A percentile compares a stretch with the other conserved stretches of the same genome.
Evolutionary conservation across 2,329 filamentous ascomycete genomes (phyloP).

Genomic region (Apiospora malaysiana): DNA sequence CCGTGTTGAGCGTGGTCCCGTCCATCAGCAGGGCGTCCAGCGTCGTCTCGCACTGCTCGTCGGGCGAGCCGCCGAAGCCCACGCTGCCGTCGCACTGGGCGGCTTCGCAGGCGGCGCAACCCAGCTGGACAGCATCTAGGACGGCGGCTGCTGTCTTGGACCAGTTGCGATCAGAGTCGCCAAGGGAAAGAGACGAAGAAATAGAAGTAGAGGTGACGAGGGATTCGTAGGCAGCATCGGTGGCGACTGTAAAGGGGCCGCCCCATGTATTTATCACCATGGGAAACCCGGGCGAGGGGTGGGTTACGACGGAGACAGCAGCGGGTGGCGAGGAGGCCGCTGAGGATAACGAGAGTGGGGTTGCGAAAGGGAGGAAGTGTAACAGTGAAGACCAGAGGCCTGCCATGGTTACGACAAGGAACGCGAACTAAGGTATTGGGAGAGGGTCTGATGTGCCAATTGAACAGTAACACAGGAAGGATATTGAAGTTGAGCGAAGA

Average conservation of each 20-base stretch:
- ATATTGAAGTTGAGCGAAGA: no score
- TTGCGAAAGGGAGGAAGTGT: slow-evolving; percentile 9
- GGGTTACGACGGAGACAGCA: slow-evolving; percentile 51
- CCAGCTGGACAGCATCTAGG: slow-evolving; percentile 58
- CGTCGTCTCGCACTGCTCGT: slow-evolving; percentile 62
- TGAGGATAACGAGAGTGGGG: not conserved
- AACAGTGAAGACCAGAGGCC: not conserved
- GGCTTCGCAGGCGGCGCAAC: slow-evolving; percentile 57
- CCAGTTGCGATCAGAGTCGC: not conserved
- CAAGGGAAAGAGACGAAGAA: not conserved
- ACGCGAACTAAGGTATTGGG: no score
- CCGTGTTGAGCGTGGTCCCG: slow-evolving; percentile 57
- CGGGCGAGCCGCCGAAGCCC: slow-evolving; percentile 60
- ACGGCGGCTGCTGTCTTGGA: slow-evolving; percentile 40
- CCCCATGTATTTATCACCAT: slow-evolving; percentile 21
- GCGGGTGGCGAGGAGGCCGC: slow-evolving; percentile 27
- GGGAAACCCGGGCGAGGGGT: slow-evolving; percentile 14
- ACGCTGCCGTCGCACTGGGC: slow-evolving; percentile 61
- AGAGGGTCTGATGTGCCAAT: no score
- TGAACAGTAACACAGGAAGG: no score
- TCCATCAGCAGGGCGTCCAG: slow-evolving; percentile 67
- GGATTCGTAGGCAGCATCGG: slow-evolving; percentile 13
- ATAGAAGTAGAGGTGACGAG: not conserved
- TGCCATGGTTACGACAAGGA: not conserved
- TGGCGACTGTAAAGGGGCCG: slow-evolving; percentile 18